These are phyloP conservation scores for Cicer yamashitae DNA, from an alignment of 306 rosid genomes.

Conservation along the genomic window DNA sequence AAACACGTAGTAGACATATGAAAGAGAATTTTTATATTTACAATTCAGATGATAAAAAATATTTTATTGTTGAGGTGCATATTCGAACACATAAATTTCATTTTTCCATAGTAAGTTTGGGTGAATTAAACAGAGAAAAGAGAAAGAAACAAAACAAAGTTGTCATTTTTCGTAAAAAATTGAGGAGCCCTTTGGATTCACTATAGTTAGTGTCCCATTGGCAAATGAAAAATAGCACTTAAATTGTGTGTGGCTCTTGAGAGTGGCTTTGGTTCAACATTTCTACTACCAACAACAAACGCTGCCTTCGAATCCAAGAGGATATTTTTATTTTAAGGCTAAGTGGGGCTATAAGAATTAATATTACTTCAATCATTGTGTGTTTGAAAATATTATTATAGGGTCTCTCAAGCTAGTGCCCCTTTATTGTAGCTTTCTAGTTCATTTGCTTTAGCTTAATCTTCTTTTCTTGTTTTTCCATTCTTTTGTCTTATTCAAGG, in stretches of 20 bases:
- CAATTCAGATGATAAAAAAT: too few species aligned
- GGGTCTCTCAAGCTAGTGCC: slow-evolving; percentile 38
- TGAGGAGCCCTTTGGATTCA: slow-evolving; percentile 42
- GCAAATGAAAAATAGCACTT: slow-evolving; percentile 49
- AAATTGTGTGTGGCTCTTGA: slow-evolving; percentile 48
- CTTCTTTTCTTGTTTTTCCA: slow-evolving; percentile 15
- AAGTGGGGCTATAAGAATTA: slow-evolving; percentile 54
- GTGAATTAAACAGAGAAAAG: not conserved
- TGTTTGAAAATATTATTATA: slow-evolving; percentile 58
- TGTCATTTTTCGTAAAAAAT: slow-evolving; percentile 58
- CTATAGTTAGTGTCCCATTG: slow-evolving; percentile 43
- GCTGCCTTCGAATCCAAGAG: not conserved
- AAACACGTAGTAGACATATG: not conserved
- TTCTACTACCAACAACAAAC: slow-evolving; percentile 24
- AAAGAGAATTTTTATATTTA: too few species aligned
- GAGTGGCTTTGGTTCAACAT: slow-evolving; percentile 46
- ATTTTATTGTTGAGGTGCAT: too few species aligned
- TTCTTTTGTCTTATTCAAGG: slow-evolving; percentile 25
- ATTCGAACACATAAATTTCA: too few species aligned
- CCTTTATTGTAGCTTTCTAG: slow-evolving; percentile 32
- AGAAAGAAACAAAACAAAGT: slow-evolving; percentile 14
- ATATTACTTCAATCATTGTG: slow-evolving; percentile 59
- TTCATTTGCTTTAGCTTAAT: slow-evolving; percentile 24
- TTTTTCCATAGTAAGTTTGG: too few species aligned
- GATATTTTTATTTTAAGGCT: slow-evolving; percentile 20